Evolutionary conservation across 495 filamentous ascomycete genomes (phyloP).

Genomic region (Xylaria bambusicola): DNA sequence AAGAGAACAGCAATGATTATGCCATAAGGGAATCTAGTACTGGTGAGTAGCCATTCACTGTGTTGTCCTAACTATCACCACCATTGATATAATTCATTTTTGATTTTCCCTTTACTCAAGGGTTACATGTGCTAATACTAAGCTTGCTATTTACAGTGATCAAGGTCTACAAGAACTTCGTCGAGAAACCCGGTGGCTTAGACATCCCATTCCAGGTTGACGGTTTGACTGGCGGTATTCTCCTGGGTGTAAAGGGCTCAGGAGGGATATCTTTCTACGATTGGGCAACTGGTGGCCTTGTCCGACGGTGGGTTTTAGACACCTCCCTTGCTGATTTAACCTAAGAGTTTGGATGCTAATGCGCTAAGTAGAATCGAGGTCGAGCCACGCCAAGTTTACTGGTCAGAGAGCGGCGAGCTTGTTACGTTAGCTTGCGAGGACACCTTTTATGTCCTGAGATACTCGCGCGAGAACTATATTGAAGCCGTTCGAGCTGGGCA

Average conservation of each 20-base stretch:
- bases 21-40: constrained; percentile 92
- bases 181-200: constrained; percentile 83
- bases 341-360: too few relatives aligned
- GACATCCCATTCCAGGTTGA: constrained; percentile 97
- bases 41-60: constrained; percentile 49
- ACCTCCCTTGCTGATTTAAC: too few relatives aligned
- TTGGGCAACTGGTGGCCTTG: constrained; percentile 86
- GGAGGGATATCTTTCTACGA: constrained; percentile 95
- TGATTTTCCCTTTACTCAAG: too few relatives aligned
- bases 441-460: constrained; percentile 91
- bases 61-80: too few relatives aligned
- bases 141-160: constrained; percentile 47
- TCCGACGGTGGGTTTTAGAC: too few relatives aligned
- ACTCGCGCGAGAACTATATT: constrained; percentile 82
- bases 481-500: constrained; percentile 77
- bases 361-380: too few relatives aligned
- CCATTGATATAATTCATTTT: too few relatives aligned
- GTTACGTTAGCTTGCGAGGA: constrained; percentile 94
- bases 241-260: constrained; percentile 94
- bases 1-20: constrained; percentile 98
- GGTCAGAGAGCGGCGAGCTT: constrained; percentile 94
- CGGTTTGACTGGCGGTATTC: constrained; percentile 81
- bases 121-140: too few relatives aligned
- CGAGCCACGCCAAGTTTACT: constrained; percentile 90
- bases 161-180: constrained; percentile 97